Percentiles rank a stretch among this genome's conserved stretches.
These are phyloP conservation scores for Colletotrichum ledebouriae DNA, from an alignment of 2,329 filamentous ascomycete genomes.

Conservation along the genomic window DNA sequence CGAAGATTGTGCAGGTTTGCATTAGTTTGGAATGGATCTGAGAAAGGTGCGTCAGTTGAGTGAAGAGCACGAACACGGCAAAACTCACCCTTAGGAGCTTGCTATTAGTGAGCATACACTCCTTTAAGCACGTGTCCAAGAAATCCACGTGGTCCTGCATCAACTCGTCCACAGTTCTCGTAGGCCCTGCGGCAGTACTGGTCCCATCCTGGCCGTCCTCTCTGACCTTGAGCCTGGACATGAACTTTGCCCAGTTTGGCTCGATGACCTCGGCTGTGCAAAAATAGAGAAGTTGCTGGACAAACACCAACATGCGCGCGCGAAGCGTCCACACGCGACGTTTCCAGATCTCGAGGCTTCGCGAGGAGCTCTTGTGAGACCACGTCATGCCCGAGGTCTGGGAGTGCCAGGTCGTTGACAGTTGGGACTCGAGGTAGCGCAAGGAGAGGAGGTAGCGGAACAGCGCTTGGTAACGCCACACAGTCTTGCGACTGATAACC, in stretches of 20 bases:
- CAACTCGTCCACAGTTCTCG: slow-evolving; percentile 90
- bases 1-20: slow-evolving; percentile 95
- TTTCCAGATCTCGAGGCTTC: slow-evolving; percentile 90
- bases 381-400: slow-evolving; percentile 86
- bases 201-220: slow-evolving; percentile 54
- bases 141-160: slow-evolving; percentile 99
- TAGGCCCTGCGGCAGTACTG: slow-evolving; percentile 51
- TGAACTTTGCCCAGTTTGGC: slow-evolving; percentile 95
- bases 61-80: not conserved
- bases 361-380: slow-evolving; percentile 82
- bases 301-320: slow-evolving; percentile 95
- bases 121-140: slow-evolving; percentile 95
- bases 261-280: slow-evolving; percentile 98
- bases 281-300: slow-evolving; percentile 96
- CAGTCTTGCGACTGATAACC: slow-evolving; percentile 94
- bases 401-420: slow-evolving; percentile 90
- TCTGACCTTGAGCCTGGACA: slow-evolving; percentile 82
- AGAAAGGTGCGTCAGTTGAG: slow-evolving; percentile 41
- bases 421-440: slow-evolving; percentile 87
- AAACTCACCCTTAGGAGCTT: slow-evolving; percentile 85
- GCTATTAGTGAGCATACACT: slow-evolving; percentile 98
- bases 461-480: slow-evolving; percentile 96
- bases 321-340: slow-evolving; percentile 90
- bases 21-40: slow-evolving; percentile 98
- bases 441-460: slow-evolving; percentile 95